Base-by-base conservation (phyloP, 169 alveolate genomes). In the Eimeria acervulina region DNA sequence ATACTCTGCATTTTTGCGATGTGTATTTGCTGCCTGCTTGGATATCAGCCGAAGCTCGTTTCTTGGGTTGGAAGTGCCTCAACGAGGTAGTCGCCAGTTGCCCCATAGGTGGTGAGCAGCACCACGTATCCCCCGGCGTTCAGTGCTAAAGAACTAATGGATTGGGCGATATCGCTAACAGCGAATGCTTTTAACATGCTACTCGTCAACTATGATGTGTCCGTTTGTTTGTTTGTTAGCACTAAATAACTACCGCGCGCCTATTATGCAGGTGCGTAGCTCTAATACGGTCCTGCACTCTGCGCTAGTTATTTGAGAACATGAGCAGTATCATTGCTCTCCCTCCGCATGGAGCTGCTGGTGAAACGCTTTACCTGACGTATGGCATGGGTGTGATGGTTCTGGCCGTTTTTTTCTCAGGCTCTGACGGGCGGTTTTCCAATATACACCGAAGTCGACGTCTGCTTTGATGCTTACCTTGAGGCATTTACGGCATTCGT, bases 391-490 rank as follows among this genome's bases (percentile, higher is more conserved):
- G n/a, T 33, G 36, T 33, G n/a, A 59, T 15, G 17, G 36, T 81
- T 19, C 44, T 0, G 44, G 5, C 51, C 33, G 55, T 17, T 33
- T 7, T 84, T 51, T 21, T 17, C 55, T 61, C 47, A 93, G 96
- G 94, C 89, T 5, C 21, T 93, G 44, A 68, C 31, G 94, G 96
- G 84, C 19, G 96, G 94, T 26, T 80, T 83, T 21, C 96, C 96
- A 0, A 51, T 93, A 51, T 80, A 47, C 91, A 93, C 59, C 52
- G 96, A 93, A 68, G 78, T 93, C 8, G 88, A 88, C 63, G 61
- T 52, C 68, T 93, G 96, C 59, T 68, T 93, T n/a, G 96, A 80
- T 38, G 90, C 55, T 2, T 93, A 93, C n/a, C 59, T 93, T 36
- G 44, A 63, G 78, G 96, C 96, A 51, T 80, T 44, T 51, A 66